Base-by-base conservation (phyloP, 306 rosid species). In the Cucumis cinereus region DNA sequence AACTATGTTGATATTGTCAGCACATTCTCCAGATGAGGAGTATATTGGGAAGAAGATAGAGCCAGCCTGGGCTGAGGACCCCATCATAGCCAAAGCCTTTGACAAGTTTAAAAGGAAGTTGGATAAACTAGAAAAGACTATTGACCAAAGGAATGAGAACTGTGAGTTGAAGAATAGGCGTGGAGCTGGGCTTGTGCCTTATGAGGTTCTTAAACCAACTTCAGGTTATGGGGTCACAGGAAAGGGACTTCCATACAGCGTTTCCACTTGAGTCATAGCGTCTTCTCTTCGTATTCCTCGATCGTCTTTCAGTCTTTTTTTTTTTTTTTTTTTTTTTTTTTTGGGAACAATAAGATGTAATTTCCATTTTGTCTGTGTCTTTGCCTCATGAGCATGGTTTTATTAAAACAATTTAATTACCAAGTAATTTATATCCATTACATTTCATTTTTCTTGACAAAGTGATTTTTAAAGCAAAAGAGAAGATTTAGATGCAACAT, bases 11-110 rank as follows among this genome's bases (percentile, higher is more conserved):
- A 80, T 92, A 30, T 66, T 92, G 22, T 92, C 93, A 5, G 83
- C 59, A 40, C 97, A 92, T 74, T 92, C 96, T 4, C 89, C 92
- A 0, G 97, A 92, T 26, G 98, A 92, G 82, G 92, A 92, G 72
- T 90, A 92, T 69, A 61, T 92, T 1, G 97, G 97, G 16, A 82
- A 83, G 69, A 73, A 77, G 60, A 74, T 89, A 80, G 96, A 88
- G 74, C 83, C 87, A 1, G 71, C 93, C 0, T 92, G 98, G 98
- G 87, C 28, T 7, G 86, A 86, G 47, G 81, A 88, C 8, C 86
- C 89, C 11, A 82, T 38, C 2, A 84, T 92, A 60, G 41, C 83
- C 79, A 15, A 16, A 7, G 93, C 93, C 0, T 92, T 87, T 62
- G 87, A 85, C 16, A 74, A 78, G 43, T 92, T 92, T 63, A 77